These are phyloP conservation scores for Macrophomina pseudophaseolina DNA, from an alignment of 2,329 filamentous ascomycete genomes.

Conservation along the genomic window DNA sequence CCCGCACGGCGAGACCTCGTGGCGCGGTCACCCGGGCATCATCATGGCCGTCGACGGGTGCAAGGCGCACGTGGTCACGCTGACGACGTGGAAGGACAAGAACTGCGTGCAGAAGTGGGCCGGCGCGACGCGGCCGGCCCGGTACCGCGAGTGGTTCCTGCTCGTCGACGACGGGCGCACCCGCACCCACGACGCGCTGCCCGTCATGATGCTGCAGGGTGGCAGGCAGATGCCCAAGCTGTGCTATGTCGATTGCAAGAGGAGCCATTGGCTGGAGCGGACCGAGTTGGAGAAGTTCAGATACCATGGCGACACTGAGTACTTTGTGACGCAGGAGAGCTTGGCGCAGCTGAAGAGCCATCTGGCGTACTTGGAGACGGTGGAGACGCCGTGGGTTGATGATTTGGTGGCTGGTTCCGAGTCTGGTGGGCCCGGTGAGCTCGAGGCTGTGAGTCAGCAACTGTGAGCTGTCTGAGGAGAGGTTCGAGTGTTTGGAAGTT, in stretches of 20 bases:
- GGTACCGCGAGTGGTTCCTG: slow-evolving; percentile 11
- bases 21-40: slow-evolving; percentile 10
- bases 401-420: too few species aligned
- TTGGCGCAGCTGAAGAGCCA: background rate
- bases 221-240: background rate
- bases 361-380: background rate
- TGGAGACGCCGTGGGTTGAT: background rate
- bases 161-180: background rate
- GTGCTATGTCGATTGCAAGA: slow-evolving; percentile 11
- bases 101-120: slow-evolving; percentile 8
- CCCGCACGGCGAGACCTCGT: background rate
- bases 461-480: too few species aligned
- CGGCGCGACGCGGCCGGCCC: background rate
- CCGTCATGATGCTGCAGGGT: background rate
- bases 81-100: slow-evolving; percentile 9
- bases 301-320: background rate
- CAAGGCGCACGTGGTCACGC: slow-evolving; percentile 8
- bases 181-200: background rate
- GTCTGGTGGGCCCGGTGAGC: too few species aligned
- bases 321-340: background rate
- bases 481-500: too few species aligned
- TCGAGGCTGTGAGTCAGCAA: too few species aligned
- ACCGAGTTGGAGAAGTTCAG: slow-evolving; percentile 9
- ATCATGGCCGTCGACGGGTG: background rate
- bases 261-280: slow-evolving; percentile 3